Base-by-base conservation (phyloP, 306 rosid species). In the Senna tora region DNA sequence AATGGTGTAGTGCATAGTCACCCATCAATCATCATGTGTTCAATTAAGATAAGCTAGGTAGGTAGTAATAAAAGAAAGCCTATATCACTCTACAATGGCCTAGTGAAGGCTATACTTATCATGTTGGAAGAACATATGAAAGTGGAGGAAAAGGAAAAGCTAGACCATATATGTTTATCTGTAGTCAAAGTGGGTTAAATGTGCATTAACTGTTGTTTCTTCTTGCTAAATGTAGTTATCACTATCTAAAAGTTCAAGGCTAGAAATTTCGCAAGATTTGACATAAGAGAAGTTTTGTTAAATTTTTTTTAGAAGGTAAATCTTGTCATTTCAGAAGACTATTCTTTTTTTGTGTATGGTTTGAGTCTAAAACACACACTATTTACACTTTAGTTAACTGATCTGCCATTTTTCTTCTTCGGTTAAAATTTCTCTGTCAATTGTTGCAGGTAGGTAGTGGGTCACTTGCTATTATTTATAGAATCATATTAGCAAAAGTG, bases 171-270 rank as follows among this genome's bases (percentile, higher is more conserved):
- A n/a, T n/a, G n/a, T n/a, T n/a, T n/a, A 72, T 78, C 81, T 39
- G 41, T 6, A 42, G 79, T 81, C 77, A 69, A 71, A 72, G 60
- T 53, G 41, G 49, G 60, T 73, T 45, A 57, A 75, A 55, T 38
- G 41, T 51, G 77, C 75, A 77, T 77, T 80, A 52, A 64, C 68
- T 69, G 87, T 74, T 72, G 80, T 63, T 72, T 47, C 57, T 66
- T 71, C 28, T 39, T 53, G 17, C 66, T 33, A 65, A 46, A 63
- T 28, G 46, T 67, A 39, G 28, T 60, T n/a, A n/a, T n/a, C n/a
- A n/a, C n/a, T n/a, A 53, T 72, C 67, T 79, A 69, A 83, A 62
- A 46, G 49, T 49, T 61, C 12, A 42, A 45, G 61, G 34, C 51
- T 65, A 66, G 57, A 73, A 76, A 67, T 67, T 43, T 81, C 76